These are phyloP conservation scores for Monilinia aucupariae DNA, from an alignment of 2,329 filamentous ascomycete genomes.

Conservation along the genomic window DNA sequence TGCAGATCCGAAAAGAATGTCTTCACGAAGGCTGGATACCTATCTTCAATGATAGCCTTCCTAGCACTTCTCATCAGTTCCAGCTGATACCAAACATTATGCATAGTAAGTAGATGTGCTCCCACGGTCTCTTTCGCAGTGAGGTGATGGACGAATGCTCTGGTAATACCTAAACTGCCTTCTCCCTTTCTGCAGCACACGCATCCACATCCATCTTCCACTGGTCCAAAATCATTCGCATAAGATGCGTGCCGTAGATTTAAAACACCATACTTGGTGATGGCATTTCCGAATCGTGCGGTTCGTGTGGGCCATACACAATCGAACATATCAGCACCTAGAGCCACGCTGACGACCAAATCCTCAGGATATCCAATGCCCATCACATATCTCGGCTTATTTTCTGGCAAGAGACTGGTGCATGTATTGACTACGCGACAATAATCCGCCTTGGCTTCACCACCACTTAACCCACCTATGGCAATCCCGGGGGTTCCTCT, in stretches of 20 bases:
- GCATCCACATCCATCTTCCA: slow-evolving; percentile 80
- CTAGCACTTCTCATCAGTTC: slow-evolving; percentile 72
- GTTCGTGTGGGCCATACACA: slow-evolving; percentile 98
- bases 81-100: slow-evolving; percentile 92
- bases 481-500: slow-evolving; percentile 93
- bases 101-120: slow-evolving; percentile 78
- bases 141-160: slow-evolving; percentile 87
- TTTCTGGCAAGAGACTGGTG: slow-evolving; percentile 74
- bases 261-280: slow-evolving; percentile 74
- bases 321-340: slow-evolving; percentile 99
- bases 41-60: slow-evolving; percentile 73
- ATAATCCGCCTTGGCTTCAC: slow-evolving; percentile 89
- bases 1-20: slow-evolving; percentile 76
- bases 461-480: slow-evolving; percentile 89
- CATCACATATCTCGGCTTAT: slow-evolving; percentile 99
- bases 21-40: slow-evolving; percentile 71
- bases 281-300: slow-evolving; percentile 90
- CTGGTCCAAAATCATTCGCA: slow-evolving; percentile 72
- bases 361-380: slow-evolving; percentile 97
- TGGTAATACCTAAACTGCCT: slow-evolving; percentile 73
- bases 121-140: slow-evolving; percentile 92
- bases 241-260: slow-evolving; percentile 76
- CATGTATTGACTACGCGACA: slow-evolving; percentile 86
- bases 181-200: slow-evolving; percentile 64
- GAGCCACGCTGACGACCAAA: slow-evolving; percentile 82